phyloP scores from a whole-genome alignment of 805 yeast species.

The Wickerhamiella qilinensis region DNA sequence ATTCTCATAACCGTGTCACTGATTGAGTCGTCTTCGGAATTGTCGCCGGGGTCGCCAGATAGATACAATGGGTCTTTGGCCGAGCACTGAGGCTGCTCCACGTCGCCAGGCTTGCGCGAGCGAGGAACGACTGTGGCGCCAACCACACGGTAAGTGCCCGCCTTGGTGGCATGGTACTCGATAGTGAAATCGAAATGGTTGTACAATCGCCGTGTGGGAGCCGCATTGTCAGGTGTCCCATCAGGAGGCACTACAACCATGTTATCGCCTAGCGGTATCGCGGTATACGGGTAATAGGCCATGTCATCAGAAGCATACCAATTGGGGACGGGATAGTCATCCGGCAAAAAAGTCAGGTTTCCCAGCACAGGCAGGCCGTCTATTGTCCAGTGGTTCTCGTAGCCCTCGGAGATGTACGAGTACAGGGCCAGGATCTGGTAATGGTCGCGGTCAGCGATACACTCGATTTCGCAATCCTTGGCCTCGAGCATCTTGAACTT shows the following conservation, averaged over 20 bases:
- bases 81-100: conserved; percentile 16
- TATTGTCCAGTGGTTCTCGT: conserved; percentile 78
- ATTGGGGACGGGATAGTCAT: conserved; percentile 38
- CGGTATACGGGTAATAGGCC: no score
- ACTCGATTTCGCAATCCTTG: conserved; percentile 49
- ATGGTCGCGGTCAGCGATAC: conserved; percentile 41
- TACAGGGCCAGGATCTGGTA: conserved; percentile 62
- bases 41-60: background rate
- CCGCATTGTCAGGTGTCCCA: background rate
- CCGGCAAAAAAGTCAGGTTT: conserved; percentile 17
- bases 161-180: conserved; percentile 67
- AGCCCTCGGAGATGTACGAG: conserved; percentile 65
- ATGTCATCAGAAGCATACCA: conserved; percentile 22
- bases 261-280: background rate
- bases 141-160: conserved; percentile 65
- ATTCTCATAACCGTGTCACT: conserved; percentile 50
- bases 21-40: conserved; percentile 25
- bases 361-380: conserved; percentile 92
- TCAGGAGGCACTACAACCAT: no score
- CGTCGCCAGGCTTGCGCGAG: conserved; percentile 32
- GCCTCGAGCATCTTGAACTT: conserved; percentile 63
- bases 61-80: conserved; percentile 6
- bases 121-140: conserved; percentile 69
- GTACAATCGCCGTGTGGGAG: conserved; percentile 22
- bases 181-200: conserved; percentile 69